Evolutionary conservation across 805 yeast species (phyloP).

Genomic region (Spathaspora boniae): DNA sequence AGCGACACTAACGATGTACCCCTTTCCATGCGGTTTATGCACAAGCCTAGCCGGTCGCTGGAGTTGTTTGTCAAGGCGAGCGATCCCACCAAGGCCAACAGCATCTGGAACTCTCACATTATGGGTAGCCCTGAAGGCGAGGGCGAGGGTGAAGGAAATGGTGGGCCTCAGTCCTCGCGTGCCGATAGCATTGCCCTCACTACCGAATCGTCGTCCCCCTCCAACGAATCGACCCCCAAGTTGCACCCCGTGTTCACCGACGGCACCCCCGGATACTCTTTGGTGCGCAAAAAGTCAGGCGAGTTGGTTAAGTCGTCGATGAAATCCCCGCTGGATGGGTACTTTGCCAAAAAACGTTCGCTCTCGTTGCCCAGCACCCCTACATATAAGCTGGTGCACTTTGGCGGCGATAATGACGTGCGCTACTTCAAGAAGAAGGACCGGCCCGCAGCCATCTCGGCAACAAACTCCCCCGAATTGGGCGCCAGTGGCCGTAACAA

Average conservation of each 20-base stretch:
- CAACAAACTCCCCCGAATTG: slow-evolving; percentile 55
- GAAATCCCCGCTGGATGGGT: slow-evolving; percentile 40
- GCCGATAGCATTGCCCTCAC: neutral
- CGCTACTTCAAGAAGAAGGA: slow-evolving; percentile 71
- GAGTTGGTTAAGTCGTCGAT: slow-evolving; percentile 77
- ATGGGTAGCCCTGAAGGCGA: slow-evolving; percentile 4
- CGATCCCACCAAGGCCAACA: slow-evolving; percentile 28
- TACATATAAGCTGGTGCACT: slow-evolving; percentile 72
- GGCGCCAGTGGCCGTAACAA: slow-evolving; percentile 11
- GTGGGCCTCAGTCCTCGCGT: no score
- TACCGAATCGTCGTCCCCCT: slow-evolving; percentile 9
- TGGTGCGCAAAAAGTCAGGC: slow-evolving; percentile 84
- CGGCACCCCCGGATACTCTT: slow-evolving; percentile 15
- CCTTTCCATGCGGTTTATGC: slow-evolving; percentile 33
- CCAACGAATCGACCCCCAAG: slow-evolving; percentile 6
- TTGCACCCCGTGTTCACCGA: neutral
- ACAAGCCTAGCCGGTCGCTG: slow-evolving; percentile 35
- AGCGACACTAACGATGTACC: slow-evolving; percentile 11
- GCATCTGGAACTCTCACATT: slow-evolving; percentile 20
- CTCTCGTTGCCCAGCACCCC: slow-evolving; percentile 48
- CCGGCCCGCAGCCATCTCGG: slow-evolving; percentile 73
- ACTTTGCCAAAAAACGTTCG: slow-evolving; percentile 27
- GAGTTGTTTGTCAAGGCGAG: slow-evolving; percentile 28
- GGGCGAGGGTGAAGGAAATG: neutral
- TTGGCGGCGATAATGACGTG: slow-evolving; percentile 64